These are phyloP conservation scores for Candida sojae DNA, from an alignment of 1,139 yeast species.

Conservation along the genomic window DNA sequence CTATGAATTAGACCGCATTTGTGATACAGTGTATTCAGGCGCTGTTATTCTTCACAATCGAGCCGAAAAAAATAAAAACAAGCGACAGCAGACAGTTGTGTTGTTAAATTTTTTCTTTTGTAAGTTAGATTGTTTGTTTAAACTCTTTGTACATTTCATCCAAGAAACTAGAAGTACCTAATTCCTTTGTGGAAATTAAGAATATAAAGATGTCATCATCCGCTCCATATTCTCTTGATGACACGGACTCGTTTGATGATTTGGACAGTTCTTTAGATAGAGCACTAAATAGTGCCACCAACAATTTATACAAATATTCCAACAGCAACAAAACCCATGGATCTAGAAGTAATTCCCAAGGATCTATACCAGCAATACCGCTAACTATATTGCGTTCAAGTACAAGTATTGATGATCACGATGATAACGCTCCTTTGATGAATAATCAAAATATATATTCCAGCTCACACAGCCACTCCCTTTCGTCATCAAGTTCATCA, in stretches of 20 bases:
- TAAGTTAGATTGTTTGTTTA: no score
- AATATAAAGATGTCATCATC: slow-evolving; percentile 4
- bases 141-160: neutral
- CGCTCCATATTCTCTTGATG: slow-evolving; percentile 10
- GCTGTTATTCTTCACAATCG: neutral
- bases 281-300: slow-evolving; percentile 43
- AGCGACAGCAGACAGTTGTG: neutral
- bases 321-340: slow-evolving; percentile 8
- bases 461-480: slow-evolving; percentile 17
- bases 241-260: slow-evolving; percentile 41
- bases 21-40: neutral
- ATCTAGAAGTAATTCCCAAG: slow-evolving; percentile 27
- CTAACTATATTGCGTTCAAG: slow-evolving; percentile 21
- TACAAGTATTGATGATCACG: slow-evolving; percentile 12
- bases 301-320: slow-evolving; percentile 25
- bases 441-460: slow-evolving; percentile 14
- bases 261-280: slow-evolving; percentile 45
- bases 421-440: slow-evolving; percentile 34
- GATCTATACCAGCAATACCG: slow-evolving; percentile 31
- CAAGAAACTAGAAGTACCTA: neutral
- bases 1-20: no score
- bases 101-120: neutral
- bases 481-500: slow-evolving; percentile 24
- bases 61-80: neutral
- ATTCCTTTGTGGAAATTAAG: neutral